These are phyloP conservation scores for Phialophora tarda DNA, from an alignment of 2,329 filamentous ascomycete genomes.

Conservation along the genomic window DNA sequence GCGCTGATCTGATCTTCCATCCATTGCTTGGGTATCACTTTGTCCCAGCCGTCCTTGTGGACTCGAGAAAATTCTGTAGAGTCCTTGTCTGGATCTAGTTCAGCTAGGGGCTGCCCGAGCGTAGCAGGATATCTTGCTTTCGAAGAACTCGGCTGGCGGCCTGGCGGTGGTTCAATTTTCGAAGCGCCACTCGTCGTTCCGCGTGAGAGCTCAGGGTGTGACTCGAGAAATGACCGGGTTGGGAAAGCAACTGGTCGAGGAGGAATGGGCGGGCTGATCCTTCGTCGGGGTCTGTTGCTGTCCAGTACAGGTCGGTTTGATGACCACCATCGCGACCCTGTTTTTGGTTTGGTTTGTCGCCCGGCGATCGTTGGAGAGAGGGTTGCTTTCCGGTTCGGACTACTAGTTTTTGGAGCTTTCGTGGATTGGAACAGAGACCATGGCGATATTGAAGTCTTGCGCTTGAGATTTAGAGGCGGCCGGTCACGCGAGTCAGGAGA, in stretches of 20 bases:
- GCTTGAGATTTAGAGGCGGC: neutral
- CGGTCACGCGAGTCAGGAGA: neutral
- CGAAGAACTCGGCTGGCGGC: neutral
- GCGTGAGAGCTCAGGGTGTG: neutral
- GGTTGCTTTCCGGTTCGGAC: neutral
- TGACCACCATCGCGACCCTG: constrained; percentile 6
- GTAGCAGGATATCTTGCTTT: neutral
- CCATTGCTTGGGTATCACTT: constrained; percentile 30
- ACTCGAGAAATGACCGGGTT: neutral
- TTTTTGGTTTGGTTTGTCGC: neutral
- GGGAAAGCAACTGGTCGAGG: constrained; percentile 11
- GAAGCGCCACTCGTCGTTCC: neutral
- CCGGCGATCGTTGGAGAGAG: neutral
- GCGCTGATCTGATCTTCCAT: constrained; percentile 29
- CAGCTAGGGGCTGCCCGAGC: constrained; percentile 1
- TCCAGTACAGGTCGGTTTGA: neutral
- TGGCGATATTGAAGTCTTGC: constrained; percentile 13
- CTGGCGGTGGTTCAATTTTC: neutral
- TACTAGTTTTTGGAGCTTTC: neutral
- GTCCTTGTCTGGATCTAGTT: constrained; percentile 26
- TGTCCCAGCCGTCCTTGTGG: constrained; percentile 27
- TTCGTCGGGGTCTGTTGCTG: neutral
- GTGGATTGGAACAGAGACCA: constrained; percentile 19
- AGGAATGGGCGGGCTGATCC: constrained; percentile 20
- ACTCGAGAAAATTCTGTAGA: constrained; percentile 21